A percentile compares a stretch with the other conserved stretches of the same genome.
These are phyloP conservation scores for Wakefieldia striispora DNA, from an alignment of 768 basidiomycete species.

Conservation along the genomic window DNA sequence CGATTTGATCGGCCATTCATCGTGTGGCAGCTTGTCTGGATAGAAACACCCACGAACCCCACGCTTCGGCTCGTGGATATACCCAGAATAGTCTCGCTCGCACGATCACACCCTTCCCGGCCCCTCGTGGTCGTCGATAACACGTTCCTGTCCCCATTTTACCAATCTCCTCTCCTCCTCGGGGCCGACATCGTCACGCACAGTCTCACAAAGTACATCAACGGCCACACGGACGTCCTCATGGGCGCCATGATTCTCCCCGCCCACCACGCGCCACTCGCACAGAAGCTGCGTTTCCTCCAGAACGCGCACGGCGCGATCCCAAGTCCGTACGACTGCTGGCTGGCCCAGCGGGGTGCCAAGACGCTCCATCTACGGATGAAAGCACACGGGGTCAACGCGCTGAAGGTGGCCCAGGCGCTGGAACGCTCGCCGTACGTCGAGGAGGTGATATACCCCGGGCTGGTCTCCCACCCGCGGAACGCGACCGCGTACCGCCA, in stretches of 20 bases:
- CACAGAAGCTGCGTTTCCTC: slow-evolving; percentile 70
- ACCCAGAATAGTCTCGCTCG: slow-evolving; percentile 62
- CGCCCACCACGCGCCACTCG: slow-evolving; percentile 44
- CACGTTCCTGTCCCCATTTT: slow-evolving; percentile 93
- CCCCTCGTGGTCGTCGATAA: slow-evolving; percentile 91
- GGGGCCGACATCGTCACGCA: slow-evolving; percentile 87
- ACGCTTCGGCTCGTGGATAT: slow-evolving; percentile 87
- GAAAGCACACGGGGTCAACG: slow-evolving; percentile 83
- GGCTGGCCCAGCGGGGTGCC: slow-evolving; percentile 85
- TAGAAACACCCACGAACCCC: slow-evolving; percentile 95
- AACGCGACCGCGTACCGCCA: slow-evolving; percentile 62
- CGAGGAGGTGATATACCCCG: slow-evolving; percentile 85
- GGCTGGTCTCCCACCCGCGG: slow-evolving; percentile 64
- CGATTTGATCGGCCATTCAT: background rate
- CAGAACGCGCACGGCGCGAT: slow-evolving; percentile 88
- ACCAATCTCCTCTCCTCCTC: slow-evolving; percentile 79
- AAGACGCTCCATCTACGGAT: slow-evolving; percentile 91
- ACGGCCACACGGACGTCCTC: slow-evolving; percentile 92
- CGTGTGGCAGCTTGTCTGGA: slow-evolving; percentile 74
- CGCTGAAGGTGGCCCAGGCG: slow-evolving; percentile 66
- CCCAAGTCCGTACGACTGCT: slow-evolving; percentile 83
- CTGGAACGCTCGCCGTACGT: slow-evolving; percentile 58
- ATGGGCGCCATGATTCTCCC: slow-evolving; percentile 84
- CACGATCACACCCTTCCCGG: slow-evolving; percentile 54
- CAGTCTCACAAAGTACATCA: slow-evolving; percentile 85